Evolutionary conservation across 139 green algal species (phyloP).

Genomic region (Coelastrella sp.): DNA sequence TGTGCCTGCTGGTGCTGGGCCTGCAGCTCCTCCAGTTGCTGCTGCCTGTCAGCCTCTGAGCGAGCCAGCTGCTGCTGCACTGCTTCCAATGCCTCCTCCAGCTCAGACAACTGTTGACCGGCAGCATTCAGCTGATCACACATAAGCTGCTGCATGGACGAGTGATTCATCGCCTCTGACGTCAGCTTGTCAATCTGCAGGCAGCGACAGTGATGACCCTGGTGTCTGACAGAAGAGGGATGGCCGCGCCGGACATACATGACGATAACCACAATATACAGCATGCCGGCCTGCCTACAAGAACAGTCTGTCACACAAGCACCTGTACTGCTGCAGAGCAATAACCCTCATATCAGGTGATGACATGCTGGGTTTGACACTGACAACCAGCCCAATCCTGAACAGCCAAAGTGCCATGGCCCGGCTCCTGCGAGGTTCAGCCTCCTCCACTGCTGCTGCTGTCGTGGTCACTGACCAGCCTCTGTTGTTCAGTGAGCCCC

Average conservation of each 20-base stretch:
- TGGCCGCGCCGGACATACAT: no score
- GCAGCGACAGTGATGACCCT: no score
- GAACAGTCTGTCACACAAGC: no score
- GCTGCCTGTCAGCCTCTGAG: no score
- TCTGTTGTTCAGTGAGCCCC: neutral
- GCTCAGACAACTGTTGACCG: conserved; percentile 1
- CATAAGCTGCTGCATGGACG: neutral
- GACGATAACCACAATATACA: neutral
- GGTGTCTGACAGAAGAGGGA: no score
- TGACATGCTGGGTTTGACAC: no score
- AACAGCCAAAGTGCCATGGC: no score
- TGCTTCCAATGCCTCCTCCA: conserved; percentile 5
- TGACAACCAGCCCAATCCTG: no score
- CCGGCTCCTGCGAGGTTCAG: no score
- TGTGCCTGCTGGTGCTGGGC: conserved; percentile 5
- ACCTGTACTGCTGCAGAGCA: no score
- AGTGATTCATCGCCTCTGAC: neutral
- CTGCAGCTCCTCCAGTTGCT: neutral
- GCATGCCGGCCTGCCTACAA: neutral
- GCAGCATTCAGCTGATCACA: conserved; percentile 9
- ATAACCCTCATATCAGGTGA: no score
- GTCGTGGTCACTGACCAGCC: neutral
- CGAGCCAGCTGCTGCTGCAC: neutral
- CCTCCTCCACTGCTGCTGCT: no score
- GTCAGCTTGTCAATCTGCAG: conserved; percentile 20